phyloP scores from a whole-genome alignment of 2,329 filamentous ascomycete genomes.

The Monosporascus sp. region DNA sequence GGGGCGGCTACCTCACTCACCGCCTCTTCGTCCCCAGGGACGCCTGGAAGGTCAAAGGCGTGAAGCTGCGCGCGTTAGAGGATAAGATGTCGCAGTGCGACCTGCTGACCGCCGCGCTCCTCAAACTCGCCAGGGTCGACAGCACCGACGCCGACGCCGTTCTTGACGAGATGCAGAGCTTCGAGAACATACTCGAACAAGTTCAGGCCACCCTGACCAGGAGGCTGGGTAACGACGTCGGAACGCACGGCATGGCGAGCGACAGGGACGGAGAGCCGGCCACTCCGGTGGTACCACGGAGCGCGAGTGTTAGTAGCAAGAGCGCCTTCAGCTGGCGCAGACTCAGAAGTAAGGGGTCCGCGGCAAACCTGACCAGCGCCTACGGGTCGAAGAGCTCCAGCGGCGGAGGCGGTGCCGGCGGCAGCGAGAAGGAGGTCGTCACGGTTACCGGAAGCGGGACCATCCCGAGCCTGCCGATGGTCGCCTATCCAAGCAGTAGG shows the following conservation, averaged over 20 bases:
- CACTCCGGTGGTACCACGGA: slow-evolving; percentile 41
- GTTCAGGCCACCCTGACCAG: slow-evolving; percentile 72
- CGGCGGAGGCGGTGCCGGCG: slow-evolving; percentile 27
- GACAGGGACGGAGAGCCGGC: slow-evolving; percentile 34
- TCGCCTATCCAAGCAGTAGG: slow-evolving; percentile 56
- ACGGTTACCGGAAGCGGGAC: slow-evolving; percentile 36
- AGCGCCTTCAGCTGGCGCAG: slow-evolving; percentile 85
- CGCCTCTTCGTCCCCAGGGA: slow-evolving; percentile 90
- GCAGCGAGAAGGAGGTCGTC: slow-evolving; percentile 38
- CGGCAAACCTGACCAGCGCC: slow-evolving; percentile 49
- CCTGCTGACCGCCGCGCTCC: slow-evolving; percentile 78
- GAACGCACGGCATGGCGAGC: slow-evolving; percentile 59
- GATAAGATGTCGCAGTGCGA: slow-evolving; percentile 94
- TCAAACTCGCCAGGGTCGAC: slow-evolving; percentile 79
- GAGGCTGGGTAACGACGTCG: slow-evolving; percentile 90
- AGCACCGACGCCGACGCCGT: slow-evolving; percentile 88
- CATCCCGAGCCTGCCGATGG: slow-evolving; percentile 78
- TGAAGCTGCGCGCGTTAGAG: slow-evolving; percentile 86
- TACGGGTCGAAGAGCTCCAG: slow-evolving; percentile 43
- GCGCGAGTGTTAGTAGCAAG: slow-evolving; percentile 65
- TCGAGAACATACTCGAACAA: slow-evolving; percentile 83
- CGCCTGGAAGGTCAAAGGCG: slow-evolving; percentile 89
- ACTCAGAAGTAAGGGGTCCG: slow-evolving; percentile 83
- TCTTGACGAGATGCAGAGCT: slow-evolving; percentile 85
- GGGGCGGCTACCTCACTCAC: slow-evolving; percentile 86